Conservation (phyloP, 2,329 filamentous ascomycete genomes). For the Ophiostoma tasmaniense region DNA sequence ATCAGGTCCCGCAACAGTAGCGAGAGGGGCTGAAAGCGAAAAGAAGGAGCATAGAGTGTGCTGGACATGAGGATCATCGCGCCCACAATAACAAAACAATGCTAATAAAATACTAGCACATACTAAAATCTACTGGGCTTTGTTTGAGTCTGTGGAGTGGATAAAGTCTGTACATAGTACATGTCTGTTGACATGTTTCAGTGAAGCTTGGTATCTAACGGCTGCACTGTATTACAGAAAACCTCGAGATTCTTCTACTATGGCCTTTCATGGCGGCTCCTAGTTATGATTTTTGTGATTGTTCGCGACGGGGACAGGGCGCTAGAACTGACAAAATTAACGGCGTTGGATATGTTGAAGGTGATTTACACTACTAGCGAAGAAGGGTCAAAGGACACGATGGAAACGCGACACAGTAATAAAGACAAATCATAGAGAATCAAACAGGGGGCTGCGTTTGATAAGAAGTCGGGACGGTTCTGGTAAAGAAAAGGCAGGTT, state of each 20-base stretch:
- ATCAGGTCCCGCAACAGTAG: not conserved
- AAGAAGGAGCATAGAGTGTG: not conserved
- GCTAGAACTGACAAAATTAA: not conserved
- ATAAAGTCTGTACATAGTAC: not conserved
- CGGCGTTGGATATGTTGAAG: not conserved
- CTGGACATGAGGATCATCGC: not conserved
- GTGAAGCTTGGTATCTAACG: not conserved
- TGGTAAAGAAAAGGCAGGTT: not conserved
- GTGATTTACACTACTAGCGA: not conserved
- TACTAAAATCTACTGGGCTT: not conserved
- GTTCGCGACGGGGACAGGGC: not conserved
- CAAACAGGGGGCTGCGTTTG: too few species aligned
- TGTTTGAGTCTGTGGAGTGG: not conserved
- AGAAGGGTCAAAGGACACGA: not conserved
- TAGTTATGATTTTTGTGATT: not conserved
- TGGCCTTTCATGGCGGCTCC: too few species aligned
- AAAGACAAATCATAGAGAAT: not conserved
- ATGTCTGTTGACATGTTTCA: not conserved
- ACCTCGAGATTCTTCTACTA: too few species aligned
- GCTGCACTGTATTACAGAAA: not conserved
- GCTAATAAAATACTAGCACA: not conserved
- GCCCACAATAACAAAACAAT: not conserved
- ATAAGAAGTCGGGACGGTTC: not conserved
- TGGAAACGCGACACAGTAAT: not conserved
- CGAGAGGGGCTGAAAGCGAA: not conserved